Percentiles rank a stretch among this genome's conserved stretches.
Conservation (phyloP, 148 eudicot genomes). For the Arctostaphylos glauca region DNA sequence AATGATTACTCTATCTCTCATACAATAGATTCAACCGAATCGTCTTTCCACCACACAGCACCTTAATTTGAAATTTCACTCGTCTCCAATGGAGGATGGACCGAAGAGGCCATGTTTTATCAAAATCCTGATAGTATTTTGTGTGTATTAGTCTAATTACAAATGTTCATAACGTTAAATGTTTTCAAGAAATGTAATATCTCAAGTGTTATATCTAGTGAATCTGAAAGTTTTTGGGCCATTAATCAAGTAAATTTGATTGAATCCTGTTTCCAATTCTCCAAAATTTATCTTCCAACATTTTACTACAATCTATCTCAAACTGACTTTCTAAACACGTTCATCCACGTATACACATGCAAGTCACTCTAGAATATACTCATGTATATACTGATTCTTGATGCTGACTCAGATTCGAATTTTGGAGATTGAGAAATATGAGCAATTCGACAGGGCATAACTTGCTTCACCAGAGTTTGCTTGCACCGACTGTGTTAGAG, state of each 20-base stretch:
- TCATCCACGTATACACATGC: not conserved
- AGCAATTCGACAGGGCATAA: slow-evolving; percentile 63
- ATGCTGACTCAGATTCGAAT: slow-evolving; percentile 18
- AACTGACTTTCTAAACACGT: not conserved
- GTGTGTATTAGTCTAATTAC: not conserved
- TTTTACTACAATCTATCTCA: not conserved
- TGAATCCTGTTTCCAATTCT: not conserved
- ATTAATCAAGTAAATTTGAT: too few relatives aligned
- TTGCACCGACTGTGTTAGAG: slow-evolving; percentile 44
- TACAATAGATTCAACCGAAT: not conserved
- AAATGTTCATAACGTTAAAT: too few relatives aligned
- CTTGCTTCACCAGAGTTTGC: slow-evolving; percentile 48
- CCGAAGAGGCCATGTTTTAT: not conserved
- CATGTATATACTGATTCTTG: not conserved
- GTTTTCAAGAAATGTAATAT: too few relatives aligned
- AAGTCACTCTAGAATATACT: not conserved
- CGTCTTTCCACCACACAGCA: too few relatives aligned
- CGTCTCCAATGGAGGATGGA: not conserved
- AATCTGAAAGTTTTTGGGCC: not conserved
- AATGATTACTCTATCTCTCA: not conserved
- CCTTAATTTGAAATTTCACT: not conserved
- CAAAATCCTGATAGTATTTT: not conserved
- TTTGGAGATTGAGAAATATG: slow-evolving; percentile 38
- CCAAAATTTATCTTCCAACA: not conserved
- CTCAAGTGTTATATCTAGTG: not conserved